Percentiles rank a stretch among this genome's conserved stretches.
phyloP scores from a whole-genome alignment of 1,284 basidiomycete species.

The Wolfiporia cocos region DNA sequence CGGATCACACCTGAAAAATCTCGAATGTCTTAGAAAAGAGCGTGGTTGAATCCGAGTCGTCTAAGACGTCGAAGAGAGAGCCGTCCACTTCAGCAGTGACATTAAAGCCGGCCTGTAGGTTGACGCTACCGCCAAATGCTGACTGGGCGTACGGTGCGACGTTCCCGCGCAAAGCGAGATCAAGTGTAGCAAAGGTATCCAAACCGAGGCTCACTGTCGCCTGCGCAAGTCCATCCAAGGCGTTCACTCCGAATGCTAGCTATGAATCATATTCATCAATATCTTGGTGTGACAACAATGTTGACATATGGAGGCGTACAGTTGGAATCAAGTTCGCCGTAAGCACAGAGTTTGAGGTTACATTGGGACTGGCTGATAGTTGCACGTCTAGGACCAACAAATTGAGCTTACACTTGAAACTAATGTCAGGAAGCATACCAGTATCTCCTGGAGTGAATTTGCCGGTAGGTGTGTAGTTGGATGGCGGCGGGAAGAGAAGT shows the following conservation, averaged over 20 bases:
- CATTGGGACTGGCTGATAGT: neutral
- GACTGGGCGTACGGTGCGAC: neutral
- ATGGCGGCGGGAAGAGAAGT: slow-evolving; percentile 37
- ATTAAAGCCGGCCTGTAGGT: slow-evolving; percentile 3
- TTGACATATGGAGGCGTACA: slow-evolving; percentile 15
- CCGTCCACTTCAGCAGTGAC: slow-evolving; percentile 2
- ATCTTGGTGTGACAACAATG: neutral
- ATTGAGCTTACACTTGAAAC: neutral
- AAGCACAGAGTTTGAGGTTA: slow-evolving; percentile 13
- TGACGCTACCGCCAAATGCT: neutral
- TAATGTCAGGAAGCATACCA: slow-evolving; percentile 23
- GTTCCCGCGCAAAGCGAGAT: slow-evolving; percentile 27
- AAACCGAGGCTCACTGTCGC: slow-evolving; percentile 39
- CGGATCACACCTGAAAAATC: slow-evolving; percentile 1
- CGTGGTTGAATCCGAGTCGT: neutral
- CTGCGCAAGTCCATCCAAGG: slow-evolving; percentile 28
- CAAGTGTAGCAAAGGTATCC: slow-evolving; percentile 35
- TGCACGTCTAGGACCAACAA: neutral
- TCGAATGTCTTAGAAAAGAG: slow-evolving; percentile 6
- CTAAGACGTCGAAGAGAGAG: slow-evolving; percentile 1
- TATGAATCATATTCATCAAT: slow-evolving; percentile 1
- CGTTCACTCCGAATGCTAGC: slow-evolving; percentile 37
- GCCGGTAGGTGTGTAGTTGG: slow-evolving; percentile 11
- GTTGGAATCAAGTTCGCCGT: slow-evolving; percentile 44
- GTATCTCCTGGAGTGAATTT: slow-evolving; percentile 23